Evolutionary conservation across 768 basidiomycete genomes (phyloP), one percentile per base, ranked within the genome.

Genomic region (Suillus cothurnatus): DNA sequence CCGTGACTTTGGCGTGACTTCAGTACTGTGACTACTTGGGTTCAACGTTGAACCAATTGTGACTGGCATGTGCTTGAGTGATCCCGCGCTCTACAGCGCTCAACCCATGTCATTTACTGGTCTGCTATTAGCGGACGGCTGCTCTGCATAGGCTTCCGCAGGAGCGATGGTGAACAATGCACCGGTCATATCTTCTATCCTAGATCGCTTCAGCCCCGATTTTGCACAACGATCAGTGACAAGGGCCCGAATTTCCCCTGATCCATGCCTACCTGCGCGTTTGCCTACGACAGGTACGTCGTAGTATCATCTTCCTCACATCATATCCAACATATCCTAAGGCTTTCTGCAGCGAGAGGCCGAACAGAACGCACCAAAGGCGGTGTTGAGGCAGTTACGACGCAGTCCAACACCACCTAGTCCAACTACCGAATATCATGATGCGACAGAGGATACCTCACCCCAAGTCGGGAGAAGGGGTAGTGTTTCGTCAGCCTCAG

Each of bases 331-430:
- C 68, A 56, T 71, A 62, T 69, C 73, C 69, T 66, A 74, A 90
- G 90, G 85, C 61, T 89, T 92, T 70, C 76, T 94, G 28, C 81
- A 85, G 75, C 86, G 92, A 53, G 93, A 94, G 79, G 93, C 90
- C 34, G 80, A 83, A 49, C 74, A 75, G 50, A 73, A 80, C 57
- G 91, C 86, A 19, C 88, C 89, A 0, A 82, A 76, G 66, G 85
- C 88, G 43, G 73, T 91, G 23, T 74, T 86, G 50, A 81, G 79
- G 34, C 89, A 90, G 66, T 73, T 88, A 56, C 79, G 81, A 58
- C 81, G 78, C 15, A 82, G 75, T 63, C 82, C 81, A 28, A 77
- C 78, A n/a, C 80, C 81, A 43, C 77, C 76, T 23, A 71, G 59
- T 64, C 72, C 69, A 15, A 63, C 70, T 55, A 53, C 66, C 49